phyloP scores from a whole-genome alignment of 345 rosid genomes.

The Gossypium sturtianum region DNA sequence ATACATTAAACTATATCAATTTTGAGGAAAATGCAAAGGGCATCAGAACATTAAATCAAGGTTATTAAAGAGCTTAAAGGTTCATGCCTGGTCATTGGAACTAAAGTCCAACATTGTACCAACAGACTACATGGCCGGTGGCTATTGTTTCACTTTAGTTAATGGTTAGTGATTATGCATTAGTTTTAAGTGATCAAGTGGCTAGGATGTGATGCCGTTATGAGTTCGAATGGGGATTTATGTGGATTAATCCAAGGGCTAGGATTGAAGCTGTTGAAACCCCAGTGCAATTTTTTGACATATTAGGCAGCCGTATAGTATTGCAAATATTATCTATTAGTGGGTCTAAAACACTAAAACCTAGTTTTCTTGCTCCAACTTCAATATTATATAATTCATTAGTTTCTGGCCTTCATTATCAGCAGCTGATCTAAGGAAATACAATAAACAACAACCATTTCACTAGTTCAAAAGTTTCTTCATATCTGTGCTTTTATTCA shows the following conservation, averaged over 20 bases:
- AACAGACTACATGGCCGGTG: no score
- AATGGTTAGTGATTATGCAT: not conserved
- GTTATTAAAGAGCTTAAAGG: not conserved
- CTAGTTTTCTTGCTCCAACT: not conserved
- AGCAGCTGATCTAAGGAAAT: not conserved
- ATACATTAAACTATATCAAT: not conserved
- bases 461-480: no score
- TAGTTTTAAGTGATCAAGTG: not conserved
- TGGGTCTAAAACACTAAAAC: not conserved
- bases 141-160: not conserved
- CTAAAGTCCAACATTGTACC: no score
- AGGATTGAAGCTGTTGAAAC: not conserved
- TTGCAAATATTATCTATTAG: not conserved
- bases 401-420: not conserved
- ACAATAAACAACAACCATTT: no score
- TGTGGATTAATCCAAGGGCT: not conserved
- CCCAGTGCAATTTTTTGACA: not conserved
- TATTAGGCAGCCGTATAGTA: not conserved
- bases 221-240: not conserved
- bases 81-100: not conserved
- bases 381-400: not conserved
- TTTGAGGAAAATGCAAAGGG: not conserved
- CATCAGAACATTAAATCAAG: not conserved
- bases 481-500: no score
- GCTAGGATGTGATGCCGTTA: not conserved